phyloP scores from a whole-genome alignment of 2,329 filamentous ascomycete species.

The Colletotrichum sp. region DNA sequence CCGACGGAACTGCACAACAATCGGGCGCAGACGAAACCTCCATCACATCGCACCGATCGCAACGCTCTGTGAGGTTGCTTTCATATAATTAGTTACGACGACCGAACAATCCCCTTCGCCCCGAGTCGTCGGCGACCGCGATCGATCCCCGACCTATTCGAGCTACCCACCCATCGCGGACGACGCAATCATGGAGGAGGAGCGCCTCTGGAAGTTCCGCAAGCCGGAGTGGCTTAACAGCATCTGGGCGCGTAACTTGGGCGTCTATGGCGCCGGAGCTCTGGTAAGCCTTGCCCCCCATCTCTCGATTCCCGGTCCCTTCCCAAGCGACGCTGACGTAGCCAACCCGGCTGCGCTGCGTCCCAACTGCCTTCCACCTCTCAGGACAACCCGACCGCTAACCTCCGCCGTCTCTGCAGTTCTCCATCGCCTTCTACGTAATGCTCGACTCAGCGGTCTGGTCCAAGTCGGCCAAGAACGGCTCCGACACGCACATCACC shows the following conservation, averaged over 20 bases:
- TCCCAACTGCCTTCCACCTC: neutral
- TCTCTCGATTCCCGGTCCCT: neutral
- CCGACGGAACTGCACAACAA: neutral
- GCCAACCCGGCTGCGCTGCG: neutral
- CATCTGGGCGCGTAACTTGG: conserved; percentile 66
- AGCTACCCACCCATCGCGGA: neutral
- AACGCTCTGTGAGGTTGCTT: neutral
- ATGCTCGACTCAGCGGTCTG: conserved; percentile 72
- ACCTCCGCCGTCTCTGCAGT: conserved; percentile 43
- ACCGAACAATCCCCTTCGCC: neutral
- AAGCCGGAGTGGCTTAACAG: conserved; percentile 72
- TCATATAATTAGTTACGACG: too few species aligned
- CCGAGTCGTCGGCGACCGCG: conserved; percentile 4
- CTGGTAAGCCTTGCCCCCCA: conserved; percentile 54
- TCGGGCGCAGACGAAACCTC: neutral
- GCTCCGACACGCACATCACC: conserved; percentile 64
- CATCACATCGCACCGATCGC: neutral
- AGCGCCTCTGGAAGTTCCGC: conserved; percentile 71
- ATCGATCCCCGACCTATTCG: neutral
- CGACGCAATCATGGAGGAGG: conserved; percentile 58
- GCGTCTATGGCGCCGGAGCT: conserved; percentile 67
- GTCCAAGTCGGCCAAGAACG: conserved; percentile 66
- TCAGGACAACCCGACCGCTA: neutral
- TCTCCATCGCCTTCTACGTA: conserved; percentile 72
- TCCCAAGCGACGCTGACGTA: neutral